phyloP scores from a whole-genome alignment of 1,139 yeast species.

The Chernovozyma sophiae-reginae region DNA sequence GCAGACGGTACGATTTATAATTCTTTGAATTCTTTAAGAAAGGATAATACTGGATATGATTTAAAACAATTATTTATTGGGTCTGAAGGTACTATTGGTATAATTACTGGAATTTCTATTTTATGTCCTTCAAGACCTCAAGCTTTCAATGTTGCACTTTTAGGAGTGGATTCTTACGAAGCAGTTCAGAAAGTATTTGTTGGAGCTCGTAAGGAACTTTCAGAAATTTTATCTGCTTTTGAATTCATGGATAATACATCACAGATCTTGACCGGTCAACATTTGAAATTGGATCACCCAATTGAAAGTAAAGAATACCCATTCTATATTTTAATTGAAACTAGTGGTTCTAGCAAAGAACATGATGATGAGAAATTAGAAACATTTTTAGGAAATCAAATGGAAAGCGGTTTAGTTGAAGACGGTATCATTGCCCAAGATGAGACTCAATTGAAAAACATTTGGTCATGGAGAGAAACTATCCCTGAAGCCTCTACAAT shows the following conservation, averaged over 20 bases:
- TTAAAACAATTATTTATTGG: conserved; percentile 90
- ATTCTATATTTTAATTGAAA: conserved; percentile 86
- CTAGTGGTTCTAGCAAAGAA: conserved; percentile 87
- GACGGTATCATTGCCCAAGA: conserved; percentile 98
- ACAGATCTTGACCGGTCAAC: conserved; percentile 58
- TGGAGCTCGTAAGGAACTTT: conserved; percentile 71
- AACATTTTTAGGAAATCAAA: conserved; percentile 71
- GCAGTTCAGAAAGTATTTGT: conserved; percentile 79
- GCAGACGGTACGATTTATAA: conserved; percentile 83
- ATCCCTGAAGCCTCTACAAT: conserved; percentile 85
- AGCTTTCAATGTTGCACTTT: conserved; percentile 82
- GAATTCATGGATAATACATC: conserved; percentile 89
- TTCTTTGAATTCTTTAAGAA: conserved; percentile 78
- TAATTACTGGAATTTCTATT: conserved; percentile 85
- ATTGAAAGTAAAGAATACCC: conserved; percentile 73
- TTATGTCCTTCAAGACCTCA: conserved; percentile 91
- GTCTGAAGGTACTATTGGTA: conserved; percentile 86
- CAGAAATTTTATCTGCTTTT: conserved; percentile 87
- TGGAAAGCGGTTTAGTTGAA: conserved; percentile 77
- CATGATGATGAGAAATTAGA: conserved; percentile 80
- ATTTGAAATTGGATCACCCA: conserved; percentile 63
- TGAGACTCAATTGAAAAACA: conserved; percentile 72
- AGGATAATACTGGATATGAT: conserved; percentile 94
- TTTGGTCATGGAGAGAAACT: conserved; percentile 96
- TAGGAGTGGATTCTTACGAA: conserved; percentile 79